Base-by-base conservation (phyloP, 257 asterid species). In the Capsicum rhomboideum region DNA sequence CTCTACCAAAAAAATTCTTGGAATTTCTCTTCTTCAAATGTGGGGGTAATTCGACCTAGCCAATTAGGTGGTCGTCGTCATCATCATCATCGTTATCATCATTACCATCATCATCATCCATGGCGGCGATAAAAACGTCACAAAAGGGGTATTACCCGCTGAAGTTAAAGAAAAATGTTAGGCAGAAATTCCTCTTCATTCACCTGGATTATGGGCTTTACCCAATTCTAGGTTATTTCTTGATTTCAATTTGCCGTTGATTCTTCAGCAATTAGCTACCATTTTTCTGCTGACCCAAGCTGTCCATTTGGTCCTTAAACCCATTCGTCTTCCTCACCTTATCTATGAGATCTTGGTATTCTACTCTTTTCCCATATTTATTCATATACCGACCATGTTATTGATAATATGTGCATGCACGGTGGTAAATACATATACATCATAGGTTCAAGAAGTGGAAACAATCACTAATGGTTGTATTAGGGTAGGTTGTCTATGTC, bases 341-440 rank as follows among this genome's bases (percentile, higher is more conserved):
- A 92, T 92, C 80, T 89, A 98, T 11, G 98, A 93, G 86, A 91
- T 94, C 71, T 69, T 91, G 94, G 99, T 94, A 14, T 6, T 34
- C 40, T 0, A 5, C 9, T 11, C 18, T 3, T 12, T 17, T 50
- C 67, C 6, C 16, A 23, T 4, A 8, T 18, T 40, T 34, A 6
- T 20, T 23, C 50, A 50, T 40, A 34, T 4, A 34, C 40, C 0
- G 4, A 40, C 44, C 44, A 40, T 61, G 21, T 10, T 23, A 59
- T 59, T 59, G 34, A 21, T 59, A 59, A 21, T n/a, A 21, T 17
- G n/a, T 6, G n/a, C n/a, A n/a, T n/a, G n/a, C n/a, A n/a, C n/a
- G n/a, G n/a, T n/a, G n/a, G n/a, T n/a, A n/a, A n/a, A n/a, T n/a
- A n/a, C n/a, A n/a, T n/a, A n/a, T n/a, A n/a, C n/a, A n/a, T n/a